Evolutionary conservation across 805 yeast species (phyloP).

Genomic region (Blastobotrys mokoenaii): DNA sequence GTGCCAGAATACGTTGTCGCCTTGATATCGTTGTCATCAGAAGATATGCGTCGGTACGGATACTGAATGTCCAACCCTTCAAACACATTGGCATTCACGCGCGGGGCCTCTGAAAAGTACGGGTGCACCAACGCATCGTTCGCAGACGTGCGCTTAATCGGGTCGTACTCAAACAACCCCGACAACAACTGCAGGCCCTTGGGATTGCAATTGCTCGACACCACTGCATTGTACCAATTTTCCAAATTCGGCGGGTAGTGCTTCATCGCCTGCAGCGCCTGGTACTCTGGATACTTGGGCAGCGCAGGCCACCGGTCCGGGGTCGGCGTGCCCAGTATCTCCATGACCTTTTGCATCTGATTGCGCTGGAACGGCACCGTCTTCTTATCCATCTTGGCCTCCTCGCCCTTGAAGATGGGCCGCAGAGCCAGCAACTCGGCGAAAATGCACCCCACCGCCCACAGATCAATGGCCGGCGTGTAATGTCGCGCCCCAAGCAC

Average conservation of each 20-base stretch:
- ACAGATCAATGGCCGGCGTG: slow-evolving; percentile 83
- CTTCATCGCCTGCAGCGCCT: slow-evolving; percentile 46
- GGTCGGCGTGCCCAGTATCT: slow-evolving; percentile 87
- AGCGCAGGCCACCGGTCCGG: slow-evolving; percentile 71
- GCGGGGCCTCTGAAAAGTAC: slow-evolving; percentile 66
- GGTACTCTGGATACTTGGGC: slow-evolving; percentile 76
- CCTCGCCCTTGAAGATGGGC: slow-evolving; percentile 97
- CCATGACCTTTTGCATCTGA: slow-evolving; percentile 84
- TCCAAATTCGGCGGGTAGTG: slow-evolving; percentile 61
- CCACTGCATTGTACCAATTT: slow-evolving; percentile 80
- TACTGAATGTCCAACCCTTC: slow-evolving; percentile 65
- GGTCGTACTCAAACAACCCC: slow-evolving; percentile 72
- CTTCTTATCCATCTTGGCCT: slow-evolving; percentile 91
- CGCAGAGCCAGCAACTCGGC: slow-evolving; percentile 84
- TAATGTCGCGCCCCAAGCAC: slow-evolving; percentile 87
- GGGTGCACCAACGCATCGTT: slow-evolving; percentile 65
- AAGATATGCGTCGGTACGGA: slow-evolving; percentile 79
- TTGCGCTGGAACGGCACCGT: slow-evolving; percentile 90
- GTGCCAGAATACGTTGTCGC: slow-evolving; percentile 27
- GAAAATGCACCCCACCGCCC: slow-evolving; percentile 94
- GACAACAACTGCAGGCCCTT: slow-evolving; percentile 58
- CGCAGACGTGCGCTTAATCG: slow-evolving; percentile 71
- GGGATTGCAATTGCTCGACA: slow-evolving; percentile 46
- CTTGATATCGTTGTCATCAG: slow-evolving; percentile 74
- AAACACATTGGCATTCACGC: slow-evolving; percentile 69